Conservation (phyloP, 2,329 filamentous ascomycete species). For the Cladosporium velox region DNA sequence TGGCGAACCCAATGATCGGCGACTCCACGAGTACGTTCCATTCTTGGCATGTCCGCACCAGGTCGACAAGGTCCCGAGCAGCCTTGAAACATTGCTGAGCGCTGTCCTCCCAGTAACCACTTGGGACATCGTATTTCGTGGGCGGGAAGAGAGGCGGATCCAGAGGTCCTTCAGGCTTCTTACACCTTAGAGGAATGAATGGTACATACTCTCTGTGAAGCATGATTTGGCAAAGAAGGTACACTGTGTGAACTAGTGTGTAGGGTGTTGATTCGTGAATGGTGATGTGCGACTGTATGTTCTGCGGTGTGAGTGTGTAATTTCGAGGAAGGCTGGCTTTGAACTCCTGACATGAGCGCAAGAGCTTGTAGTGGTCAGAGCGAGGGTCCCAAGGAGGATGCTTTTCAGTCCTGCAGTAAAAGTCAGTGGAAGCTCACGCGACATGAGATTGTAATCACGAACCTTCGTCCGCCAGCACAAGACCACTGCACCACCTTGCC, state of each 20-base stretch:
- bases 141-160: conserved; percentile 59
- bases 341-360: conserved; percentile 55
- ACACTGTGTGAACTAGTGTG: conserved; percentile 66
- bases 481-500: conserved; percentile 59
- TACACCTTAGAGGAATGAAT: conserved; percentile 60
- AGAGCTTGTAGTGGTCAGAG: conserved; percentile 58
- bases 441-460: conserved; percentile 25
- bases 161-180: conserved; percentile 58
- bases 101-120: conserved; percentile 63
- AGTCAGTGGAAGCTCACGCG: conserved; percentile 26
- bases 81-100: conserved; percentile 65
- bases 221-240: conserved; percentile 66
- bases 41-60: conserved; percentile 63
- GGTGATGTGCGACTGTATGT: conserved; percentile 67
- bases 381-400: conserved; percentile 61
- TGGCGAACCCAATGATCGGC: conserved; percentile 65
- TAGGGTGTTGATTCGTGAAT: conserved; percentile 65
- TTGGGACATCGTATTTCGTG: conserved; percentile 49
- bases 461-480: conserved; percentile 60
- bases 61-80: conserved; percentile 63
- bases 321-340: conserved; percentile 57
- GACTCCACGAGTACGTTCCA: conserved; percentile 66
- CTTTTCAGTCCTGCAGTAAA: conserved; percentile 51
- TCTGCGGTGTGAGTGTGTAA: conserved; percentile 60
- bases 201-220: conserved; percentile 69